Percentiles rank a stretch among this genome's conserved stretches.
Evolutionary conservation across 2,329 filamentous ascomycete species (phyloP).

Genomic region (Fusarium sp.): DNA sequence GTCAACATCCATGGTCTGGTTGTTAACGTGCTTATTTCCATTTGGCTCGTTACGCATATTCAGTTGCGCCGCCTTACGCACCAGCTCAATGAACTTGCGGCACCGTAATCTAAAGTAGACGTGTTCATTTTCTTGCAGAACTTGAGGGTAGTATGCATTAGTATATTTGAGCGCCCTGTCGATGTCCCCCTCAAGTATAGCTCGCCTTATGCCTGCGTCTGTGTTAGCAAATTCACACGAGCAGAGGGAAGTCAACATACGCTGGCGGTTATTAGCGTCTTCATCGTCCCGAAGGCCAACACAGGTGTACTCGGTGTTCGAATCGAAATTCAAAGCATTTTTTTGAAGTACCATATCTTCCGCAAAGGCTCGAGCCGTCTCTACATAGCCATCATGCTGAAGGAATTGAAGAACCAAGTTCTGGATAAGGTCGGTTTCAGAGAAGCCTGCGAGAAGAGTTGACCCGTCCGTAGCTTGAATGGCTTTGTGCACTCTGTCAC

Average conservation of each 20-base stretch:
- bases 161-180: constrained; percentile 89
- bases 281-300: constrained; percentile 82
- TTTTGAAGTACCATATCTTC: constrained; percentile 82
- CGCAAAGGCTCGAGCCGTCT: constrained; percentile 89
- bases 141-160: constrained; percentile 79
- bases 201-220: constrained; percentile 79
- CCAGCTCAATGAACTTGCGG: constrained; percentile 96
- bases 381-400: constrained; percentile 94
- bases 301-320: constrained; percentile 60
- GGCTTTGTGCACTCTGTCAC: constrained; percentile 66
- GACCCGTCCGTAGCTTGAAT: constrained; percentile 70
- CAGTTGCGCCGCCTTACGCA: constrained; percentile 77
- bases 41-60: constrained; percentile 60
- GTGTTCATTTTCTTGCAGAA: constrained; percentile 82
- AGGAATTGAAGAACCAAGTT: constrained; percentile 86
- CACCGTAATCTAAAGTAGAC: constrained; percentile 91
- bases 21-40: constrained; percentile 54
- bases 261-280: constrained; percentile 87
- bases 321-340: constrained; percentile 71
- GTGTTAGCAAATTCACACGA: constrained; percentile 25
- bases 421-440: constrained; percentile 83
- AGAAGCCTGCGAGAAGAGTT: constrained; percentile 69
- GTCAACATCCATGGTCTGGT: constrained; percentile 67
- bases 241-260: constrained; percentile 60
- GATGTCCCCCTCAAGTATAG: constrained; percentile 91